phyloP scores from a whole-genome alignment of 345 rosid species.

The Stellera chamaejasme region DNA sequence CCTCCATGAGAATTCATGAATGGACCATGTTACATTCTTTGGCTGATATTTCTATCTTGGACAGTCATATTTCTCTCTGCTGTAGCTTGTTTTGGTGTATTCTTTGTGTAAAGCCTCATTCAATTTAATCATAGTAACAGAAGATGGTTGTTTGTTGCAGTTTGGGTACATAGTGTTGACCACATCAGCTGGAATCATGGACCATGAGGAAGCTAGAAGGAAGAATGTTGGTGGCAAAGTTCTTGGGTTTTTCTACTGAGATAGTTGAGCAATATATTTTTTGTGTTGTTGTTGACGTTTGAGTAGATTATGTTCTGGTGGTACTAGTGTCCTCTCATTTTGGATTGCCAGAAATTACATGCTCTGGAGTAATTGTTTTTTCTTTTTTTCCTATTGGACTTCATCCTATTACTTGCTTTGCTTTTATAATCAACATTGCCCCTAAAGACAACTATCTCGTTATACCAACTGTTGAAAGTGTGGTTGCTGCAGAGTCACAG shows the following conservation, averaged over 20 bases:
- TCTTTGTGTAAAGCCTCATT: background rate
- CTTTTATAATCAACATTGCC: too few species aligned
- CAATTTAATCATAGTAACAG: background rate
- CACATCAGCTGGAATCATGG: constrained; percentile 86
- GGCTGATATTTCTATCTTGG: too few species aligned
- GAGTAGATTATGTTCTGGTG: background rate
- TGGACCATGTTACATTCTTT: background rate
- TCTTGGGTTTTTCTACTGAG: constrained; percentile 68
- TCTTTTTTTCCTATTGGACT: too few species aligned
- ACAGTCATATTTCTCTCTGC: too few species aligned
- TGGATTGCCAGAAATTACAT: too few species aligned
- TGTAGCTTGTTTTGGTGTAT: too few species aligned
- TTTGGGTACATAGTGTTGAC: constrained; percentile 78
- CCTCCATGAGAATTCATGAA: background rate
- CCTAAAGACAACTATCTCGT: too few species aligned
- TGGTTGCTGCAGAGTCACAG: too few species aligned
- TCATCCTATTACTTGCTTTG: too few species aligned
- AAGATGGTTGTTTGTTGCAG: constrained; percentile 25
- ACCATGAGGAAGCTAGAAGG: constrained; percentile 85
- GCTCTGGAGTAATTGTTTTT: too few species aligned
- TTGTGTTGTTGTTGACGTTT: background rate
- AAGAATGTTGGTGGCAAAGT: constrained; percentile 85
- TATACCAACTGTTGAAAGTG: too few species aligned
- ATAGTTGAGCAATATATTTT: background rate
- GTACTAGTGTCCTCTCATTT: too few species aligned